Conservation (phyloP, 2,329 filamentous ascomycete species). For the Xylaria sp. region DNA sequence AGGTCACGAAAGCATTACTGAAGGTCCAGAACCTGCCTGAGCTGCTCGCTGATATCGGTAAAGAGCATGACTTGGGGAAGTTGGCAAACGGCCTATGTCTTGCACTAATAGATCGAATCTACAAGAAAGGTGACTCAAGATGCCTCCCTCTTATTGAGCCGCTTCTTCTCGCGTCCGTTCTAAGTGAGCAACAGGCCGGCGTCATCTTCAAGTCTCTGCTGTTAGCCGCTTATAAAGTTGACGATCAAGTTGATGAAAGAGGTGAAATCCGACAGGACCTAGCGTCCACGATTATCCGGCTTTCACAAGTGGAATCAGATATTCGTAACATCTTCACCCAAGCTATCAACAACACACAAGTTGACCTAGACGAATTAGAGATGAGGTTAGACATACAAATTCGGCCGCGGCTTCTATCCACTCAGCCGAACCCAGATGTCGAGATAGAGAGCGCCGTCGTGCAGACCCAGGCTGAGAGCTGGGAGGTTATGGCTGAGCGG, state of each 20-base stretch:
- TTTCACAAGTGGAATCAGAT: conserved; percentile 69
- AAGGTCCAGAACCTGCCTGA: conserved; percentile 70
- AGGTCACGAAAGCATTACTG: conserved; percentile 75
- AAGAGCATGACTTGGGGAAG: conserved; percentile 75
- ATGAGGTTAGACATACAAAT: conserved; percentile 78
- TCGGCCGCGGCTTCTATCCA: conserved; percentile 65
- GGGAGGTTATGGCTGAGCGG: conserved; percentile 45
- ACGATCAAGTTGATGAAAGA: conserved; percentile 64
- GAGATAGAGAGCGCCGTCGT: conserved; percentile 55
- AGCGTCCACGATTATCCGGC: conserved; percentile 72
- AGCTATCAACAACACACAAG: conserved; percentile 73
- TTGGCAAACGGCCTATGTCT: conserved; percentile 78
- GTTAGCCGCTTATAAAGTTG: conserved; percentile 67
- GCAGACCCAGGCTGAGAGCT: conserved; percentile 39
- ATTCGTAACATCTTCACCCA: conserved; percentile 72
- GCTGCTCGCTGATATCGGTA: conserved; percentile 70
- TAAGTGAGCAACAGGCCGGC: conserved; percentile 72
- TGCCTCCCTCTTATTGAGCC: conserved; percentile 70
- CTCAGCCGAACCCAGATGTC: conserved; percentile 61
- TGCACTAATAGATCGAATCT: conserved; percentile 70
- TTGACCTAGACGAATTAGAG: conserved; percentile 80
- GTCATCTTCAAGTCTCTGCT: conserved; percentile 74
- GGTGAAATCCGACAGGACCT: conserved; percentile 71
- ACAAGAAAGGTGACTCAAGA: conserved; percentile 67
- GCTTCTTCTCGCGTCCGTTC: conserved; percentile 68